Conservation (phyloP, 331 rosid species). For the Dryas integrifolia region DNA sequence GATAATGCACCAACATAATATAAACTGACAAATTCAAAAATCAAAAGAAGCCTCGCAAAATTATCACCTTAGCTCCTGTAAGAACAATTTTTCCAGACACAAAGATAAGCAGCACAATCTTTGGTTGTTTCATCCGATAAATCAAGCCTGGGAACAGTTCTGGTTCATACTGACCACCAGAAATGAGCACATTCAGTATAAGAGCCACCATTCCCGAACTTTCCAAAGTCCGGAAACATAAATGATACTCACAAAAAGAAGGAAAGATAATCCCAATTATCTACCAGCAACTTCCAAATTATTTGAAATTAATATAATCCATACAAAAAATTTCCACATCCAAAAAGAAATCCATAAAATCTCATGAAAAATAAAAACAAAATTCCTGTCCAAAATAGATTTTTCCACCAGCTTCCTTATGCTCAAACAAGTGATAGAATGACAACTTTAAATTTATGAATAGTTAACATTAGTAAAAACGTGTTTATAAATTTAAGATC, state of each 20-base stretch:
- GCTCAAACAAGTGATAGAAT: neutral
- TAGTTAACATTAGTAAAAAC: neutral
- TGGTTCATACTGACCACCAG: slow-evolving; percentile 77
- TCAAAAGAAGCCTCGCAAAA: neutral
- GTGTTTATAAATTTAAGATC: neutral
- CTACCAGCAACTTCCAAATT: too few species aligned
- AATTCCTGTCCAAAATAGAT: neutral
- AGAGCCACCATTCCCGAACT: neutral
- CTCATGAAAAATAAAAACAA: too few species aligned
- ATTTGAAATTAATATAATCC: neutral
- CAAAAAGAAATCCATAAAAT: too few species aligned
- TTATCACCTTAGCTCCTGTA: slow-evolving; percentile 86
- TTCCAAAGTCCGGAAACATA: too few species aligned
- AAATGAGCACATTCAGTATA: slow-evolving; percentile 22
- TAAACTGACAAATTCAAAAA: neutral
- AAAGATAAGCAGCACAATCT: slow-evolving; percentile 85
- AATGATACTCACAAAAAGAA: too few species aligned
- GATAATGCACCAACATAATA: neutral
- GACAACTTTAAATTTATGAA: neutral
- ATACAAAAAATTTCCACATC: neutral
- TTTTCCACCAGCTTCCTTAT: neutral
- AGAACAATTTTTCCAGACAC: slow-evolving; percentile 92
- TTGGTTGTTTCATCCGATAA: slow-evolving; percentile 91
- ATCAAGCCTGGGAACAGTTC: slow-evolving; percentile 91
- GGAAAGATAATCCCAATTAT: too few species aligned